These are phyloP conservation scores for Aphanomyces astaci DNA, from an alignment of 352 stramenopile species.

Conservation along the genomic window DNA sequence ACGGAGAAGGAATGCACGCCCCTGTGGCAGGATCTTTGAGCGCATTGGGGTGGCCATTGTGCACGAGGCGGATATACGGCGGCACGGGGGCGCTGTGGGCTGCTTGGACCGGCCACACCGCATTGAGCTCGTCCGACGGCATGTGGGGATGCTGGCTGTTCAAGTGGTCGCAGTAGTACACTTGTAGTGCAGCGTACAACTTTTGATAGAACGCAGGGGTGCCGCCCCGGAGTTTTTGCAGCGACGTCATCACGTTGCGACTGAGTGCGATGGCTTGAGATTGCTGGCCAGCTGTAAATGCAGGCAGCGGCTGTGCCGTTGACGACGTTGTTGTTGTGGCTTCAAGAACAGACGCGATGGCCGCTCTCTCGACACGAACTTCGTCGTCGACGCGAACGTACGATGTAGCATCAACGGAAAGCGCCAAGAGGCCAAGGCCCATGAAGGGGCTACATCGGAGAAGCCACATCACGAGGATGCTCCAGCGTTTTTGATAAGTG, in stretches of 20 bases:
- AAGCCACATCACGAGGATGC: neutral
- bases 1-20: slow-evolving; percentile 28
- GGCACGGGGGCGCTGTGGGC: neutral
- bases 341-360: neutral
- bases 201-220: neutral
- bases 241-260: neutral
- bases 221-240: neutral
- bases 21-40: slow-evolving; percentile 38
- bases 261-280: neutral
- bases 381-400: neutral
- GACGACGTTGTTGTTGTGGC: neutral
- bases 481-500: neutral
- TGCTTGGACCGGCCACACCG: slow-evolving; percentile 13
- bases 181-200: neutral
- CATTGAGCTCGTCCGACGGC: neutral
- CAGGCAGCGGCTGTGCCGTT: neutral
- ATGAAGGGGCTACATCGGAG: neutral
- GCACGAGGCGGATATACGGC: slow-evolving; percentile 36
- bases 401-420: neutral
- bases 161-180: slow-evolving; percentile 7
- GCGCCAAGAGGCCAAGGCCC: too few species aligned
- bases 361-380: neutral
- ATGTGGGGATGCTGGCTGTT: neutral
- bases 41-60: slow-evolving; percentile 23
- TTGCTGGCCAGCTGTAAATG: neutral